Conservation (phyloP, 228 moss, liverwort and hornwort genomes). For the Sphagnum fallax region DNA sequence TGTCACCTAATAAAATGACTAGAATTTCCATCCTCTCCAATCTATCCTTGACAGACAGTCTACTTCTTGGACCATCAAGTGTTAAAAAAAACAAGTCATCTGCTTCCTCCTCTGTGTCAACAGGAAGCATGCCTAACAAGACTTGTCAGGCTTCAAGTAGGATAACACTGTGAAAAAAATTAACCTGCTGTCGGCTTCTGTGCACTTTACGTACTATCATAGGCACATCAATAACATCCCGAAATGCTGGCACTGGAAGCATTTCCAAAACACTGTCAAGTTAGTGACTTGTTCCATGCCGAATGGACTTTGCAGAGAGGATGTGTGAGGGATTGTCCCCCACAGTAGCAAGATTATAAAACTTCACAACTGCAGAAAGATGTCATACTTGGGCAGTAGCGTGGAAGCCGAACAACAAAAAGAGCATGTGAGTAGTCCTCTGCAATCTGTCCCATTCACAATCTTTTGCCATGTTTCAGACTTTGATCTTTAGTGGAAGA, state of each 20-base stretch:
- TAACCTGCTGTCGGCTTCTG: conserved; percentile 67
- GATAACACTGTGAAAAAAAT: not conserved
- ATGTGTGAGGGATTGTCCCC: no score
- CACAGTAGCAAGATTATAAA: no score
- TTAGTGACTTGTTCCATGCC: no score
- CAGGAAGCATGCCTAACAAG: not conserved
- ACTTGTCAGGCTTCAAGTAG: not conserved
- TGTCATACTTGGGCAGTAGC: conserved; percentile 76
- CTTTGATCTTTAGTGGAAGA: no score
- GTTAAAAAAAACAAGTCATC: no score
- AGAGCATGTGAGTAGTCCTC: conserved; percentile 88
- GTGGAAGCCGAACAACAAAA: conserved; percentile 79
- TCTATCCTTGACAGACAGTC: no score
- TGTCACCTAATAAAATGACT: no score
- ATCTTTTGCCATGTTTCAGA: no score
- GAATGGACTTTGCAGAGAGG: no score
- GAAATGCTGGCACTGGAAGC: conserved; percentile 85
- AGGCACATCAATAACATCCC: conserved; percentile 84
- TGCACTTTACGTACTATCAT: conserved; percentile 70
- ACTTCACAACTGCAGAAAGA: not conserved
- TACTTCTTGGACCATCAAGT: not conserved
- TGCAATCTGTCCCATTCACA: conserved; percentile 53
- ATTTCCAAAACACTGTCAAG: conserved; percentile 1
- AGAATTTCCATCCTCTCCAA: no score
- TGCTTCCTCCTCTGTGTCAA: not conserved